Conservation (phyloP, 73 alveolate species). For the Paramecium sonneborni region DNA sequence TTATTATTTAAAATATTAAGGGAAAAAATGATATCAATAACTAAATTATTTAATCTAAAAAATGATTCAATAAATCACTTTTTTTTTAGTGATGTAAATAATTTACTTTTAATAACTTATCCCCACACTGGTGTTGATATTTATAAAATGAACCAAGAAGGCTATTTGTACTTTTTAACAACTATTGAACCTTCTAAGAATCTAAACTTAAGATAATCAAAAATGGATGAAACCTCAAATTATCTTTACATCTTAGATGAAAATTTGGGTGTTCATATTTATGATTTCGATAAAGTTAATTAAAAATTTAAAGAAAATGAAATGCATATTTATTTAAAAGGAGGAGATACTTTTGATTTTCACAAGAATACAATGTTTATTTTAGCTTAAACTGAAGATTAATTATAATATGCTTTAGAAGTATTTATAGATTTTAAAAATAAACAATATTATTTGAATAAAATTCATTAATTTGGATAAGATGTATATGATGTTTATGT, state of each 20-base stretch:
- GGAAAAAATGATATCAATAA: too few species aligned
- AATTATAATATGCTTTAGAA: neutral
- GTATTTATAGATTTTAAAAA: neutral
- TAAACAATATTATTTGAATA: neutral
- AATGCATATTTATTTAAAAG: neutral
- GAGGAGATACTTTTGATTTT: neutral
- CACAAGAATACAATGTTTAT: neutral
- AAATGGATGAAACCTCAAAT: neutral
- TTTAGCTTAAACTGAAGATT: neutral
- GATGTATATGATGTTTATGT: constrained; percentile 11
- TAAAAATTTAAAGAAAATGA: neutral
- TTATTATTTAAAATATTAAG: too few species aligned
- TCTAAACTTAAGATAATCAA: neutral
- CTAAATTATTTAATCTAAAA: too few species aligned
- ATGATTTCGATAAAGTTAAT: neutral
- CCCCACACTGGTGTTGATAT: neutral
- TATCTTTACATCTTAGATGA: neutral
- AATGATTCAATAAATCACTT: too few species aligned
- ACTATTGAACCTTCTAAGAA: neutral
- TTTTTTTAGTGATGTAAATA: neutral
- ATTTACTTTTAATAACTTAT: neutral
- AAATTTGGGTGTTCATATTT: neutral
- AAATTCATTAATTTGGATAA: neutral
- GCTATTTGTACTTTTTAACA: neutral
- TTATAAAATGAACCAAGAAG: neutral